Percentiles rank a stretch among this genome's conserved stretches.
Evolutionary conservation across 106 monocot species (phyloP).

Genomic region (Cymbidium sinense): DNA sequence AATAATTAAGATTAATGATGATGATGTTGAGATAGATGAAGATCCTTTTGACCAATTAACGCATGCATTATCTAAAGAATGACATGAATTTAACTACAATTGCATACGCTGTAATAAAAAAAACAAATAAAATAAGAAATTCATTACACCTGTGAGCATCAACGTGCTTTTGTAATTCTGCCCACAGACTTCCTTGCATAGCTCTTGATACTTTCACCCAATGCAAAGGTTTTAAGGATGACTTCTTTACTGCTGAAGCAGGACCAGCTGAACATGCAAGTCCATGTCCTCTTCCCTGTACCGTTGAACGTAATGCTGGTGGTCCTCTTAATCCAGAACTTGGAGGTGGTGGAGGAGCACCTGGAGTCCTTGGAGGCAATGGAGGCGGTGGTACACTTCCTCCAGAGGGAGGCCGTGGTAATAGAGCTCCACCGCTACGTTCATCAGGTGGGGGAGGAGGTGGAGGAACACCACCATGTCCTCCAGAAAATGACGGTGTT

Average conservation of each 20-base stretch:
- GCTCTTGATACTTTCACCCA: constrained; percentile 98
- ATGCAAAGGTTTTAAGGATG: constrained; percentile 83
- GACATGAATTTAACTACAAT: constrained; percentile 1
- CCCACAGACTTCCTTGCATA: constrained; percentile 96
- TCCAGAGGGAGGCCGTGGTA: constrained; percentile 15
- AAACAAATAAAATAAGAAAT: background rate
- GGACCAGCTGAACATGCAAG: constrained; percentile 26
- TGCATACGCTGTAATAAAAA: constrained; percentile 2
- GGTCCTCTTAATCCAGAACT: constrained; percentile 16
- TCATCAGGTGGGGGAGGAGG: constrained; percentile 12
- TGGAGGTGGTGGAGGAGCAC: constrained; percentile 53
- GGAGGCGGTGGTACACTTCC: constrained; percentile 11
- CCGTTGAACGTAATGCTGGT: constrained; percentile 17
- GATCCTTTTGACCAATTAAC: background rate
- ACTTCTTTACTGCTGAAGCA: constrained; percentile 40
- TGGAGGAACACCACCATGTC: background rate
- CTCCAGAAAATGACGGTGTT: background rate
- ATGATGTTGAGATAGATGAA: background rate
- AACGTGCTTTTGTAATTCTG: constrained; percentile 72
- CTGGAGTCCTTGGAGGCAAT: constrained; percentile 18
- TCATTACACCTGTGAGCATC: constrained; percentile 59
- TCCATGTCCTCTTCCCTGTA: constrained; percentile 48
- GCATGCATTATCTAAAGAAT: background rate
- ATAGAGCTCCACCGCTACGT: constrained; percentile 8
- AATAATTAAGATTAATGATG: background rate